Conservation (phyloP, 495 filamentous ascomycete genomes). For the Xylaria venustula region DNA sequence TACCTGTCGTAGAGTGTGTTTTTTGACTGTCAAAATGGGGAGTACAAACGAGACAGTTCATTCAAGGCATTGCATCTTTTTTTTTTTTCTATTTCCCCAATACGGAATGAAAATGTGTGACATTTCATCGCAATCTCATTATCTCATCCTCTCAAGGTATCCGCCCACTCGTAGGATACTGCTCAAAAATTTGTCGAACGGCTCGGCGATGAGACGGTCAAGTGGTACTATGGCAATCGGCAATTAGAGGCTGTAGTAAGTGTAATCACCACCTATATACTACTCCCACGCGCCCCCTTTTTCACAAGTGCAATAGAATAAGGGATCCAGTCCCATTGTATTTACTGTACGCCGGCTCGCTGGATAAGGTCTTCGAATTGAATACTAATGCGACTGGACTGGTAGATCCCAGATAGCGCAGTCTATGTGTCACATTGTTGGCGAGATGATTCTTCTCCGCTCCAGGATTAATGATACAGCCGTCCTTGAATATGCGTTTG, state of each 20-base stretch:
- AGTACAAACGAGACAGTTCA: too few relatives aligned
- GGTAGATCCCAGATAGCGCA: constrained; percentile 10
- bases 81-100: too few relatives aligned
- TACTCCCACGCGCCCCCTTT: constrained; percentile 6
- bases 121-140: too few relatives aligned
- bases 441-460: constrained; percentile 8
- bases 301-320: constrained; percentile 7
- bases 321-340: neutral
- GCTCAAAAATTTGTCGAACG: too few relatives aligned
- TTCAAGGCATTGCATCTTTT: too few relatives aligned
- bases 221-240: too few relatives aligned
- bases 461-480: constrained; percentile 11
- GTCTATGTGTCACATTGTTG: constrained; percentile 2
- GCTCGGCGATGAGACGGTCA: too few relatives aligned
- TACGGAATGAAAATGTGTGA: too few relatives aligned
- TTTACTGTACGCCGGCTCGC: neutral
- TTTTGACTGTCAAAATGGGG: too few relatives aligned
- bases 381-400: constrained; percentile 4
- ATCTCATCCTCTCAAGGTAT: too few relatives aligned
- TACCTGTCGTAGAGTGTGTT: too few relatives aligned
- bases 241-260: constrained; percentile 6
- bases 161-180: too few relatives aligned
- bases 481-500: constrained; percentile 6
- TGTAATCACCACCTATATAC: constrained; percentile 3
- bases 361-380: neutral